Evolutionary conservation across 306 rosid species (phyloP), one percentile per base, ranked within the genome.

Genomic region (Rubus parviflorus): DNA sequence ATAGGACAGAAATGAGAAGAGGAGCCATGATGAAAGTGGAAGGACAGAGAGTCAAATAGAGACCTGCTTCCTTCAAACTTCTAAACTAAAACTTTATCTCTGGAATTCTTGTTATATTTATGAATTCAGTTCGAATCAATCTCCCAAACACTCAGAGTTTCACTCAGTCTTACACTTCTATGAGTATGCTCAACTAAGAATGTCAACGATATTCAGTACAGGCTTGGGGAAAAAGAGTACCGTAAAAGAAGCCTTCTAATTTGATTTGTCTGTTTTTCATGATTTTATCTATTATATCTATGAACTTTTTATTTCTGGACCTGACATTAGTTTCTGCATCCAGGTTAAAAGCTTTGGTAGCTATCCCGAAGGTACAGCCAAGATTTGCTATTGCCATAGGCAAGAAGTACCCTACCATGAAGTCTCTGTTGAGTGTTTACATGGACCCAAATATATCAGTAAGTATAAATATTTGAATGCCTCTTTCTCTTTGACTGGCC

Each of bases 321-420:
- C 79, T 81, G 69, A 83, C 60, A 63, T 63, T 63, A 6, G 43
- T 46, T 74, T 85, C 41, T 79, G 47, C 63, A 75, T 77, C 67
- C 82, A 92, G 98, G 98, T 87, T 95, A 80, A 92, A 92, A 88
- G 91, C 92, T 83, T 90, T 94, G 91, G 92, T 94, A 45, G 91
- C 97, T 47, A 90, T 94, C 63, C 98, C 98, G 3, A 95, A 92
- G 91, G 97, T 92, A 38, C 98, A 95, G 78, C 97, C 98, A 41
- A 96, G 97, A 70, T 92, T 85, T 81, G 97, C 98, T 17, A 45
- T 92, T 68, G 92, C 98, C 52, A 92, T 95, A 78, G 78, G 93
- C 92, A 92, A 92, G 90, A 92, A 88, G 68, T 95, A 95, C 76
- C 96, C 97, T 22, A 92, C 96, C 74, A 89, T 92, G 98, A 95